Conservation (phyloP, 164 flowering plant genomes). For the Sedum album region DNA sequence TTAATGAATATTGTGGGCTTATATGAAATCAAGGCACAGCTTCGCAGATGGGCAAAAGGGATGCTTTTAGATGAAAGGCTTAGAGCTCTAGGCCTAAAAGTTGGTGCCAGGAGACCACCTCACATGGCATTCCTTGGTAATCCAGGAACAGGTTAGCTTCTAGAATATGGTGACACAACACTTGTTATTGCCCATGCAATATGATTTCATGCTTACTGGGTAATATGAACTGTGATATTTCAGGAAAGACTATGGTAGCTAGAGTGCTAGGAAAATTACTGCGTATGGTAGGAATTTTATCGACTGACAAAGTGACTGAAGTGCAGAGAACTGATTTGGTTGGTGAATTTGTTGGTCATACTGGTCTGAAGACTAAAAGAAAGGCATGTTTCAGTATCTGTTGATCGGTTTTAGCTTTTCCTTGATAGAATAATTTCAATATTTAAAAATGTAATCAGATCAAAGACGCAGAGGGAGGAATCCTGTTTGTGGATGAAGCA, state of each 20-base stretch:
- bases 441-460: slow-evolving; percentile 35
- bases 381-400: slow-evolving; percentile 38
- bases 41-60: slow-evolving; percentile 96
- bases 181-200: background rate
- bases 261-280: slow-evolving; percentile 76
- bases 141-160: slow-evolving; percentile 85
- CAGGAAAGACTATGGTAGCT: slow-evolving; percentile 97
- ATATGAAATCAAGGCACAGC: slow-evolving; percentile 74
- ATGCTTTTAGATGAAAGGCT: slow-evolving; percentile 99
- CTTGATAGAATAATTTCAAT: background rate
- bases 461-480: slow-evolving; percentile 95
- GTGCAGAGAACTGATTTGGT: slow-evolving; percentile 96
- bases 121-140: slow-evolving; percentile 99
- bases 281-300: slow-evolving; percentile 86
- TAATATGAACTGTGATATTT: background rate
- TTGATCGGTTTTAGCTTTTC: background rate
- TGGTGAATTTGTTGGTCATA: slow-evolving; percentile 98
- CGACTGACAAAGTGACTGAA: slow-evolving; percentile 91
- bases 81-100: slow-evolving; percentile 78
- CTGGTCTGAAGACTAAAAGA: slow-evolving; percentile 95
- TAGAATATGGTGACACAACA: background rate
- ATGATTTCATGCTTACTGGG: background rate
- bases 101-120: slow-evolving; percentile 73
- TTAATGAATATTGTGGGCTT: slow-evolving; percentile 74
- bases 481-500: slow-evolving; percentile 97